phyloP scores from a whole-genome alignment of 495 filamentous ascomycete genomes.

The Penicillium subrubescens region DNA sequence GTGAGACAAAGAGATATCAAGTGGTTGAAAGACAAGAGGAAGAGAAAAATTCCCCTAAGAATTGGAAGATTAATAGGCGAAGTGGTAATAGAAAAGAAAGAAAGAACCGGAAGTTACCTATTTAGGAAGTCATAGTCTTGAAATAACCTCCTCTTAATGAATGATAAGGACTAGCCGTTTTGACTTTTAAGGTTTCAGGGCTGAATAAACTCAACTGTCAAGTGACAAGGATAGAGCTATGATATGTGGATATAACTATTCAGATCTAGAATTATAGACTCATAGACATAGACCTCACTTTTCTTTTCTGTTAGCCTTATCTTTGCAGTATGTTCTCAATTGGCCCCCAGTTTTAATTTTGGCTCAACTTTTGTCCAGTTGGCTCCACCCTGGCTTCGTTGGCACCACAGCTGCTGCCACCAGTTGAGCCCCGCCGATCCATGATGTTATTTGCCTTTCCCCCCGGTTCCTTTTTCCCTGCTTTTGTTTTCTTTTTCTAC shows the following conservation, averaged over 20 bases:
- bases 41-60: not conserved
- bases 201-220: not conserved
- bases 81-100: not conserved
- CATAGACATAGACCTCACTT: not conserved
- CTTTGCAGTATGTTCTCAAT: too few relatives aligned
- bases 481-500: not conserved
- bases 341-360: too few relatives aligned
- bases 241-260: not conserved
- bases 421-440: slow-evolving; percentile 4
- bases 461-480: not conserved
- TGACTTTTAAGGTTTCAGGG: not conserved
- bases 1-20: not conserved
- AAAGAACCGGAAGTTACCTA: not conserved
- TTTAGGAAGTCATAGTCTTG: not conserved
- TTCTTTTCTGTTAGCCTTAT: not conserved
- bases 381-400: not conserved
- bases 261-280: not conserved
- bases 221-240: not conserved
- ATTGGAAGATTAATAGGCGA: not conserved
- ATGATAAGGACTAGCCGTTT: not conserved
- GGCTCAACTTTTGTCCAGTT: not conserved
- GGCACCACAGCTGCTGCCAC: not conserved
- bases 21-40: not conserved
- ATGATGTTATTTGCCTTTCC: not conserved
- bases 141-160: not conserved